A percentile compares a stretch with the other conserved stretches of the same genome.
These are phyloP conservation scores for Bromus sterilis DNA, from an alignment of 176 grass and related monocot genomes.

Conservation along the genomic window DNA sequence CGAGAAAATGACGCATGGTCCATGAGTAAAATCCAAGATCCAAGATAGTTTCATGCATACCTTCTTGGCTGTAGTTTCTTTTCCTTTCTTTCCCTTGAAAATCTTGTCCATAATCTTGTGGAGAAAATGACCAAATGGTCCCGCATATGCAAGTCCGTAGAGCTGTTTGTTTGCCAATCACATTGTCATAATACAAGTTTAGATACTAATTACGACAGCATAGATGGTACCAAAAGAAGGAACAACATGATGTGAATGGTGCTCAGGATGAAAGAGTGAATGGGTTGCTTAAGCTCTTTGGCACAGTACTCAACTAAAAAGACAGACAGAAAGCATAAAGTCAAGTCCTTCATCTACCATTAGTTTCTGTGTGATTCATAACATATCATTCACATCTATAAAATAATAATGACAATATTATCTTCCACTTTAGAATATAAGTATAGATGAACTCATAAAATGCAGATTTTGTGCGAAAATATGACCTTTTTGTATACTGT, in stretches of 20 bases:
- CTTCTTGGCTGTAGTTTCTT: conserved; percentile 86
- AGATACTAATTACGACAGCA: neutral
- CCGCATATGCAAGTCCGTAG: conserved; percentile 74
- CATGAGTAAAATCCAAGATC: neutral
- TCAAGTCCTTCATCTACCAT: neutral
- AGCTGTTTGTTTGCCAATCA: conserved; percentile 35
- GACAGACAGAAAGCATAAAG: neutral
- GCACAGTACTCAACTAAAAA: neutral
- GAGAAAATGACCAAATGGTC: conserved; percentile 78
- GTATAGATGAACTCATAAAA: neutral
- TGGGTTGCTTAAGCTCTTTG: neutral
- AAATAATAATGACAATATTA: neutral
- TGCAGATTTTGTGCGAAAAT: neutral
- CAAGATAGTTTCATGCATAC: conserved; percentile 32
- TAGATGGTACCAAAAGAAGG: neutral
- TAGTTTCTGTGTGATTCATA: neutral
- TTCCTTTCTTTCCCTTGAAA: conserved; percentile 86
- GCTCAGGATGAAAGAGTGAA: too few relatives aligned
- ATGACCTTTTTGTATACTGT: neutral
- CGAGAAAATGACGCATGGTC: neutral
- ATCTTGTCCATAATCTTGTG: conserved; percentile 86
- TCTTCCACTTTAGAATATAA: neutral
- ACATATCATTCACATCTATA: neutral
- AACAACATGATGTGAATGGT: too few relatives aligned
- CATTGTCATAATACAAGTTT: neutral